Evolutionary conservation across 2,329 filamentous ascomycete species (phyloP).

Genomic region (Paecilomyces niveus): DNA sequence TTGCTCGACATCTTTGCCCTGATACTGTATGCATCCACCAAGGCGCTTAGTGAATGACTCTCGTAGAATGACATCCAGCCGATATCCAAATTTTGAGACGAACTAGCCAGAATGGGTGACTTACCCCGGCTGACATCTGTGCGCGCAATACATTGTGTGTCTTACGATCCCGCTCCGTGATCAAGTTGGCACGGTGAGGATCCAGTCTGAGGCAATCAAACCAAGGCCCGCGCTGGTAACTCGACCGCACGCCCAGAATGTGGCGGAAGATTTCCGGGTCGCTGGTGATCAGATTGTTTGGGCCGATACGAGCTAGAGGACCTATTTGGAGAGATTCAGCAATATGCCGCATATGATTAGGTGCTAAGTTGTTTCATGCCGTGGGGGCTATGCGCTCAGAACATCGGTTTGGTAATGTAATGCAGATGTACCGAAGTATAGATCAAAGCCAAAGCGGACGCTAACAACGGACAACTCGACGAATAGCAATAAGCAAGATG

Average conservation of each 20-base stretch:
- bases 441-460: background rate
- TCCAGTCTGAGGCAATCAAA: constrained; percentile 1
- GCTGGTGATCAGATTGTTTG: constrained; percentile 1
- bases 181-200: constrained; percentile 1
- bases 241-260: background rate
- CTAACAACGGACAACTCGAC: background rate
- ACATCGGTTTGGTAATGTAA: background rate
- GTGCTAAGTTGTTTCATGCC: background rate
- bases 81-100: background rate
- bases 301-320: constrained; percentile 1
- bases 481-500: background rate
- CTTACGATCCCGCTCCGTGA: constrained; percentile 1
- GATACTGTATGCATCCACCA: background rate
- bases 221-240: constrained; percentile 1
- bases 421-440: background rate
- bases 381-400: background rate
- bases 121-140: background rate
- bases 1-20: background rate
- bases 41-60: background rate
- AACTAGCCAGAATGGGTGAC: background rate
- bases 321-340: background rate
- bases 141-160: constrained; percentile 1
- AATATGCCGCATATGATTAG: background rate
- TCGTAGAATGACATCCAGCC: background rate
- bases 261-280: constrained; percentile 1